Evolutionary conservation across 2,329 filamentous ascomycete species (phyloP).

Genomic region (Aspergillus japonicus): DNA sequence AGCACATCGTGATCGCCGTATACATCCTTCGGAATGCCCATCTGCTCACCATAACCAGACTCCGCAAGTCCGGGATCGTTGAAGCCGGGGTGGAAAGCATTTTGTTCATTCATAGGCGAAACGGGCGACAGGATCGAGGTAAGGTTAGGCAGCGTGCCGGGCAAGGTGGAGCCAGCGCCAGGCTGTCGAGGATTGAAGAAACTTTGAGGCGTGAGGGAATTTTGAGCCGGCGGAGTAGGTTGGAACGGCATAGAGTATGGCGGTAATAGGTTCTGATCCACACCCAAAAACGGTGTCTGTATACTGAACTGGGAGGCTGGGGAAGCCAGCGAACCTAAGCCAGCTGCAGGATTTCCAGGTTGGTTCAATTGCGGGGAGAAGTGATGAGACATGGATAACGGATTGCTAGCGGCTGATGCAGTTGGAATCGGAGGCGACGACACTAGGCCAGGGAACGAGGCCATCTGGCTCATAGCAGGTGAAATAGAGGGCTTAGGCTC

Average conservation of each 20-base stretch:
- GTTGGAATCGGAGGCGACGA: conserved; percentile 83
- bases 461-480: conserved; percentile 66
- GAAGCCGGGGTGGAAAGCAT: conserved; percentile 36
- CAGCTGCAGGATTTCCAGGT: conserved; percentile 63
- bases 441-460: conserved; percentile 70
- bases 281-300: conserved; percentile 58
- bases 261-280: conserved; percentile 58
- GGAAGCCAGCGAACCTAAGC: conserved; percentile 65
- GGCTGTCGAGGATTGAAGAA: conserved; percentile 44
- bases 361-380: conserved; percentile 62
- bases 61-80: conserved; percentile 30
- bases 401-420: conserved; percentile 72
- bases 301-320: conserved; percentile 66
- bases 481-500: conserved; percentile 69
- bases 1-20: conserved; percentile 32
- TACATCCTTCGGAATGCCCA: conserved; percentile 22
- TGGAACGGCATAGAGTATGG: conserved; percentile 68
- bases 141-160: conserved; percentile 44
- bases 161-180: conserved; percentile 59
- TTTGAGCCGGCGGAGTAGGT: conserved; percentile 56
- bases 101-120: conserved; percentile 60
- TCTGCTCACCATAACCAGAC: conserved; percentile 25
- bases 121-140: conserved; percentile 60
- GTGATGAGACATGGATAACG: conserved; percentile 58
- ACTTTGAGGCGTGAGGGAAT: conserved; percentile 41